A percentile compares a stretch with the other conserved stretches of the same genome.
Conservation (phyloP, 352 stramenopile genomes). For the Phytophthora palmivora region DNA sequence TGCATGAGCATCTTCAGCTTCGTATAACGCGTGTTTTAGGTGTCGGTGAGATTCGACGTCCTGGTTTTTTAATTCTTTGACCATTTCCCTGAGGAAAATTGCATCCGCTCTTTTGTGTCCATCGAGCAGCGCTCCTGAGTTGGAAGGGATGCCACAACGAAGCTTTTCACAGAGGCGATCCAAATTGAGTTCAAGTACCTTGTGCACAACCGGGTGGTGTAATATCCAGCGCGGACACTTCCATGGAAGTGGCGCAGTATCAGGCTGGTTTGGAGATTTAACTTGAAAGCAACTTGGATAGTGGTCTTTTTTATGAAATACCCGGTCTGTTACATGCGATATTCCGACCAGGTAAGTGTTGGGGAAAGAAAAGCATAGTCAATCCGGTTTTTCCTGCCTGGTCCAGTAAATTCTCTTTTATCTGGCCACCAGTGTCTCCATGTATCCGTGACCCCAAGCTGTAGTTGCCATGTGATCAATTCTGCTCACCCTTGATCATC, state of each 20-base stretch:
- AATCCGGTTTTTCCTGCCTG: neutral
- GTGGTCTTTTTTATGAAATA: conserved; percentile 10
- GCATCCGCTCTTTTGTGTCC: conserved; percentile 8
- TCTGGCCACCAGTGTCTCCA: too few relatives aligned
- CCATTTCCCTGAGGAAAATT: conserved; percentile 6
- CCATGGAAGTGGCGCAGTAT: neutral
- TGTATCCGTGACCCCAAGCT: too few relatives aligned
- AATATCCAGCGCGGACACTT: conserved; percentile 10
- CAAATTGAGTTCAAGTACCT: neutral
- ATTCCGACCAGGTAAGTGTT: neutral
- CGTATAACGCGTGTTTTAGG: too few relatives aligned
- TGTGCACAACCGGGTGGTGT: neutral
- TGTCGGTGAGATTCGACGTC: too few relatives aligned
- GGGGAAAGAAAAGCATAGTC: conserved; percentile 10
- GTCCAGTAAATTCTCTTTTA: neutral
- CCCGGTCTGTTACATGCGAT: neutral
- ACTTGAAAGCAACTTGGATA: neutral
- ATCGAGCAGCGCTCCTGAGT: conserved; percentile 4
- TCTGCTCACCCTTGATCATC: neutral
- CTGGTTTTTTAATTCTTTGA: neutral
- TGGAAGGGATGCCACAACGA: neutral
- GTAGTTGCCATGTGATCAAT: too few relatives aligned
- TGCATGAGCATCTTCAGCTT: neutral
- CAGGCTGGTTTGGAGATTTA: neutral
- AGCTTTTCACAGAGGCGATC: neutral